Base-by-base conservation (phyloP, 2,329 filamentous ascomycete genomes). In the Exophiala bonariae region DNA sequence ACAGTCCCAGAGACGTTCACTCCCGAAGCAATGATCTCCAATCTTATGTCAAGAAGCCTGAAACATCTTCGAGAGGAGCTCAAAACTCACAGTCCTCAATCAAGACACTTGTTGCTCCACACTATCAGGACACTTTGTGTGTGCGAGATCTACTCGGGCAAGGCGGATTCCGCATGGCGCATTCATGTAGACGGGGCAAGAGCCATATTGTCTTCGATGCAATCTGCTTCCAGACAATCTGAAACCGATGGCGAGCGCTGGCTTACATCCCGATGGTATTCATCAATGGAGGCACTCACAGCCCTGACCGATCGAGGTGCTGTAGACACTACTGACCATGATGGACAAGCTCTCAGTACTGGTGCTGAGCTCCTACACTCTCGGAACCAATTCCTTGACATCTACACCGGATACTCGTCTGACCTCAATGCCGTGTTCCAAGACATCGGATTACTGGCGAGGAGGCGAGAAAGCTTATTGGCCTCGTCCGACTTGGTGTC, bases 71-170 rank as follows among this genome's bases (percentile, higher is more conserved):
- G 67, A 2, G 62, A 59, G 13, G 69, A 72, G 46, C 57, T 73
- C 10, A 63, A 67, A 38, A 57, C 64, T 22, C 64, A 66, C 2
- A 18, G 11, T 6, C 19, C 35, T n/a, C 20, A 28, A 20, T 32
- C 30, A 8, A 38, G 30, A 3, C 30, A 14, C n/a, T 14, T 49
- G 10, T 31, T 20, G 13, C 65, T 64, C 30, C 57, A 71, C 6
- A 73, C 70, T 1, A 68, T 68, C 8, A 63, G 68, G 17, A 73
- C 69, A 2, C 60, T 73, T 4, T 72, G 68, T 55, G 52, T 71
- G 13, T 69, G 67, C 18, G 69, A 73, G 51, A 68, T 71, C 4
- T 66, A 69, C 52, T 69, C 70, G 0, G 67, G 70, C 1, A 65
- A 65, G 11, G 63, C 69, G 32, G 61, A 69, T 28, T 62, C 64